Base-by-base conservation (phyloP, 106 monocot species). In the Agapanthus africanus region DNA sequence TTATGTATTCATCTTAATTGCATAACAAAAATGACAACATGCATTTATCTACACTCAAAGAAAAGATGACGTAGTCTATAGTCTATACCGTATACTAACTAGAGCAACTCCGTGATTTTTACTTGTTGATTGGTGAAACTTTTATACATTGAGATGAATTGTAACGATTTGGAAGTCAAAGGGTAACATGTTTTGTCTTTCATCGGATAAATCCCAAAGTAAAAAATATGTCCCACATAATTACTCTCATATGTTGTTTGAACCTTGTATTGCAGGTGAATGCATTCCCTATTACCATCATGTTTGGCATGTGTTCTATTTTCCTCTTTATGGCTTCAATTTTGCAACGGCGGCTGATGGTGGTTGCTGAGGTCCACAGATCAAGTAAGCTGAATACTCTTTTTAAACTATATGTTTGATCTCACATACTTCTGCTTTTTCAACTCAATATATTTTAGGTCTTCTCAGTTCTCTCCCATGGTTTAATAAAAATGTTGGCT, bases 221-320 rank as follows among this genome's bases (percentile, higher is more conserved):
- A 13, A 26, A 35, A 25, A n/a, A 39, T 65, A 40, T 26, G 26
- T 25, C 2, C 64, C n/a, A 11, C 2, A 30, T 2, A 37, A 16
- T 19, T 36, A 35, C 15, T 36, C 15, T 40, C 22, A 61, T 18
- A 1, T 26, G 34, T 38, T 62, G 14, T 56, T 59, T 61, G 16
- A 33, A 42, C 59, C 37, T n/a, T 76, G 18, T 75, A 25, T 71
- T 82, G 78, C 63, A 99, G 97, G 97, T 87, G 59, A 90, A 87
- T 78, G 97, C 92, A 46, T 90, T 99, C 69, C 92, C 92, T 2
- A 99, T 92, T 59, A 99, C 89, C 18, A 69, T 93, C 69, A 99
- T 99, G 97, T 99, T 99, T 69, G 97, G 97, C 54, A 99, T 99
- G 97, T 93, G 97, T 70, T 92, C 92, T 37, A 99, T 99, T 79